Base-by-base conservation (phyloP, 495 filamentous ascomycete species). In the Aspergillus cristatus region DNA sequence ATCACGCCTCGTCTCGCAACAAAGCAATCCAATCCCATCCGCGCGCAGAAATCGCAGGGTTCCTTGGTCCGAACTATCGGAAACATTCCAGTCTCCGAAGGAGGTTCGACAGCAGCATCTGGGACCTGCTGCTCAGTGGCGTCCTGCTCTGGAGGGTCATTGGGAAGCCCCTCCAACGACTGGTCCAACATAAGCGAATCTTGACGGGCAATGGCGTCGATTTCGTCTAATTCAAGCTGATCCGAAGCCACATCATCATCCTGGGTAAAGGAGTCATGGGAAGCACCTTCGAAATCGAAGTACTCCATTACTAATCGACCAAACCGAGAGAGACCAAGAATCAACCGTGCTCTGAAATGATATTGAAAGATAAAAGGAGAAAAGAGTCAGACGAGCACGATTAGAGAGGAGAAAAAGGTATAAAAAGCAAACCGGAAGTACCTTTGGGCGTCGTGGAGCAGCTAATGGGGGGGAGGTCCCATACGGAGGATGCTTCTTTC, bases 1-100 rank as follows among this genome's bases (percentile, higher is more conserved):
- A 80, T 73, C 38, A 71, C 68, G 60, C 81, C 81, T 53, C 83
- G 71, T 25, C 71, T 71, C 28, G 82, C 76, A 34, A 79, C 63
- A 58, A 87, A 87, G 67, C 85, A 93, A 43, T 87, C 71, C 38
- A 88, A 74, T 15, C 76, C 68, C 58, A 74, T 76, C 10, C 68
- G 57, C 24, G 70, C 65, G 55, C 86, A 93, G 45, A 87, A 80
- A 17, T 79, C 71, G 60, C 85, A 93, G 31, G 82, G 74, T 15
- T 67, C 61, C 34, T 68, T 62, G 17, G 75, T 67, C 24, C 41
- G 66, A 47, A 47, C 62, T 58, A 65, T 71, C 34, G 68, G 69
- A 42, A 63, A 66, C 37, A 56, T 57, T 22, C 56, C 65, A 45
- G 58, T 56, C 47, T 53, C 53, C 35, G 42, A 47, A 36, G 53